These are phyloP conservation scores for Candida insectalens DNA, from an alignment of 805 yeast species.

Conservation along the genomic window DNA sequence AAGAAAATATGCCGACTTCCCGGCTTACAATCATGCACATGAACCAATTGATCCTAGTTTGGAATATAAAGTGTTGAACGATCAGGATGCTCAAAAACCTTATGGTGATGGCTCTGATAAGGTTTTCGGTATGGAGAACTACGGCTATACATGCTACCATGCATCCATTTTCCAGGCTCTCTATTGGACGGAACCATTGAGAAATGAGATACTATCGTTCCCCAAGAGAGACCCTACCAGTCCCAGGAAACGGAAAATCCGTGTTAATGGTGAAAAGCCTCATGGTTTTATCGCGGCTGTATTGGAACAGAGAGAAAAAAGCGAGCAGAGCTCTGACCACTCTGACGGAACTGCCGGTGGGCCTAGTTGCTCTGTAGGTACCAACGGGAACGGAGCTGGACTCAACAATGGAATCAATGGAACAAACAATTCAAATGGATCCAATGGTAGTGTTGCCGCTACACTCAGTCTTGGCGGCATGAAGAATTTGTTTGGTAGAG, in stretches of 20 bases:
- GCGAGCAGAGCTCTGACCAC: neutral
- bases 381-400: neutral
- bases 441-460: neutral
- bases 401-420: constrained; percentile 15
- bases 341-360: neutral
- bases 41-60: neutral
- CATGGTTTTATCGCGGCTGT: constrained; percentile 26
- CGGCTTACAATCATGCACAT: neutral
- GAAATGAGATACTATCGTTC: constrained; percentile 41
- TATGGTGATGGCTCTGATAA: constrained; percentile 63
- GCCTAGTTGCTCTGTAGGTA: neutral
- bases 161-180: constrained; percentile 87
- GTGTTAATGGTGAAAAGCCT: constrained; percentile 31
- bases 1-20: neutral
- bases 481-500: neutral
- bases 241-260: constrained; percentile 29
- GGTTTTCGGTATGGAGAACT: constrained; percentile 74
- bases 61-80: constrained; percentile 1
- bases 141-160: constrained; percentile 90
- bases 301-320: constrained; percentile 7
- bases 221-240: constrained; percentile 28
- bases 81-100: constrained; percentile 24
- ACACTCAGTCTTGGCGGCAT: too few relatives aligned
- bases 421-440: neutral
- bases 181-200: constrained; percentile 62